Conservation (phyloP, 2,329 filamentous ascomycete genomes). For the Venturia oleaginea region DNA sequence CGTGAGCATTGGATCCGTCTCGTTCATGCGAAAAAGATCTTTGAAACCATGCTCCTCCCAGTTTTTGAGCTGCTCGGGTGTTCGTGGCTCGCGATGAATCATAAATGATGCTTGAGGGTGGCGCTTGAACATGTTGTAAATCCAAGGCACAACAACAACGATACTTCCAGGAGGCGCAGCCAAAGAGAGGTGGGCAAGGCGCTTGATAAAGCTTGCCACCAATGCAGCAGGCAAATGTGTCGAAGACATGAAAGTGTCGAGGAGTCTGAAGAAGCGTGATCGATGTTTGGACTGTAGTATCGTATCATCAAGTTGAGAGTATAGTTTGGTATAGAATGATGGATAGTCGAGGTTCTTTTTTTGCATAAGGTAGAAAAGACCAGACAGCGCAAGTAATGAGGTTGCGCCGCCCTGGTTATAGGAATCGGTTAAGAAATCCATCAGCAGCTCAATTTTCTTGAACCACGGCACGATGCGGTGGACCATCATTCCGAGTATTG, state of each 20-base stretch:
- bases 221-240: constrained; percentile 86
- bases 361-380: constrained; percentile 89
- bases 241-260: constrained; percentile 84
- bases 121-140: constrained; percentile 86
- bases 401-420: constrained; percentile 77
- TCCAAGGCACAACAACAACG: constrained; percentile 81
- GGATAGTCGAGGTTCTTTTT: constrained; percentile 94
- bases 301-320: constrained; percentile 78
- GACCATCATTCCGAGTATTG: constrained; percentile 44
- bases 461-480: constrained; percentile 86
- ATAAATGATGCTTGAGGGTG: constrained; percentile 93
- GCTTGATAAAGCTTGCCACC: constrained; percentile 93
- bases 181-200: constrained; percentile 75
- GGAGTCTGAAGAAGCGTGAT: constrained; percentile 81
- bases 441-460: constrained; percentile 73
- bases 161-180: constrained; percentile 83
- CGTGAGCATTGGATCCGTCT: constrained; percentile 77
- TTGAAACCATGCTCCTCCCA: constrained; percentile 54
- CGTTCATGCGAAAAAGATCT: constrained; percentile 70
- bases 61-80: constrained; percentile 46
- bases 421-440: constrained; percentile 94
- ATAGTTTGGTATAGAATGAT: constrained; percentile 86
- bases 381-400: constrained; percentile 79
- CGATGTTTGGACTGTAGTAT: constrained; percentile 91
- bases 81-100: constrained; percentile 69